Base-by-base conservation (phyloP, 1,284 basidiomycete genomes). In the Violaceomyces palustris region DNA sequence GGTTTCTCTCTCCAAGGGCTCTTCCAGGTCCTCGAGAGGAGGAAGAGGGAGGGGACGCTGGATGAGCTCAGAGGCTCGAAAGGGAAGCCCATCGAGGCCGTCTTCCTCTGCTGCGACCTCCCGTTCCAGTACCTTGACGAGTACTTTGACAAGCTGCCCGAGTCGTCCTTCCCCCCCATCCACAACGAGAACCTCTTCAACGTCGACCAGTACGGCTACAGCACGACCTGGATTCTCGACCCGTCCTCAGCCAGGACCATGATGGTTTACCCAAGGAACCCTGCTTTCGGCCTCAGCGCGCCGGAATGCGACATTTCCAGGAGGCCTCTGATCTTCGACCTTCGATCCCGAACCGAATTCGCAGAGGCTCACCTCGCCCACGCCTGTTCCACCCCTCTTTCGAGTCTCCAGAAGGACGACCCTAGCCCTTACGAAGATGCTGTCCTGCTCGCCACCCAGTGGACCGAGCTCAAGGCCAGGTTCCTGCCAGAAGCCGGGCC, bases 91-190 rank as follows among this genome's bases (percentile, higher is more conserved):
- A 34, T 61, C 29, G 24, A 58, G 25, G 48, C 41, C 9, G 55
- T 49, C 17, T 61, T 61, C 27, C 40, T 61, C 30, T 57, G 53
- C 33, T 61, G 59, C 29, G 59, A 61, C 42, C 24, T 52, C 15
- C 59, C 59, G 22, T 61, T 50, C 41, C 55, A 61, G 35, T 59
- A 59, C 35, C 40, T 60, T 17, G 50, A 57, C 23, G 57, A 59
- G 28, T 59, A 55, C 45, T 55, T 55, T 27, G 15, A 27, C 26
- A 59, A 59, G 39, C 45, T 40, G 34, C 42, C 44, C 19, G 26
- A 26, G 0, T 6, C 11, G 3, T 26, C 33, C 3, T 59, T 59
- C 35, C 22, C 24, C 5, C 47, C 46, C 14, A 59, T 59, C 19
- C 36, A 46, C 22, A 55, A 59, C 33, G 47, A 59, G 21, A 39